Conservation (phyloP, 192 early-diverging fungal species). For the Umbelopsis sp. region DNA sequence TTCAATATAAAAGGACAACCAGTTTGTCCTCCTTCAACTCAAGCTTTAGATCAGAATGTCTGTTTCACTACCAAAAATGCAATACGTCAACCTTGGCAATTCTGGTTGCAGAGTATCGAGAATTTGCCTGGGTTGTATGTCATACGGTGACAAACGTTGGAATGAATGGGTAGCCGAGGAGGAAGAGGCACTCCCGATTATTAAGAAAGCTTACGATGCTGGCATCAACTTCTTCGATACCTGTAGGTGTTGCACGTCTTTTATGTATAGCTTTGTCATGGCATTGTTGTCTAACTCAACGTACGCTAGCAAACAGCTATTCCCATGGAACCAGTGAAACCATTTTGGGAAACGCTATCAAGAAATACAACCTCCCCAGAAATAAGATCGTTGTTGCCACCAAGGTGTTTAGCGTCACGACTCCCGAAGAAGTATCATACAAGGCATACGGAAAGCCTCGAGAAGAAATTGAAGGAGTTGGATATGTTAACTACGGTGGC, state of each 20-base stretch:
- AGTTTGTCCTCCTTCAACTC: too few species aligned
- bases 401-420: constrained; percentile 55
- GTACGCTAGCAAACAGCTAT: constrained; percentile 42
- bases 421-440: constrained; percentile 33
- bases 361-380: constrained; percentile 51
- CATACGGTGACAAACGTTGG: constrained; percentile 46
- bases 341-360: constrained; percentile 44
- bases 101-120: constrained; percentile 34
- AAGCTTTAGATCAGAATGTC: neutral
- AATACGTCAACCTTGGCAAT: neutral
- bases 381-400: constrained; percentile 74
- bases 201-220: constrained; percentile 59
- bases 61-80: neutral
- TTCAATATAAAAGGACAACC: too few species aligned
- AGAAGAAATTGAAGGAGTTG: neutral
- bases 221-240: constrained; percentile 85
- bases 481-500: constrained; percentile 63
- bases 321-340: constrained; percentile 38
- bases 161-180: constrained; percentile 47
- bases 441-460: neutral
- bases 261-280: neutral
- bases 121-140: constrained; percentile 53
- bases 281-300: neutral
- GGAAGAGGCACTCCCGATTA: constrained; percentile 39
- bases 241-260: neutral